These are phyloP conservation scores for Coemansia sp. DNA, from an alignment of 192 early-diverging fungal species.

Conservation along the genomic window DNA sequence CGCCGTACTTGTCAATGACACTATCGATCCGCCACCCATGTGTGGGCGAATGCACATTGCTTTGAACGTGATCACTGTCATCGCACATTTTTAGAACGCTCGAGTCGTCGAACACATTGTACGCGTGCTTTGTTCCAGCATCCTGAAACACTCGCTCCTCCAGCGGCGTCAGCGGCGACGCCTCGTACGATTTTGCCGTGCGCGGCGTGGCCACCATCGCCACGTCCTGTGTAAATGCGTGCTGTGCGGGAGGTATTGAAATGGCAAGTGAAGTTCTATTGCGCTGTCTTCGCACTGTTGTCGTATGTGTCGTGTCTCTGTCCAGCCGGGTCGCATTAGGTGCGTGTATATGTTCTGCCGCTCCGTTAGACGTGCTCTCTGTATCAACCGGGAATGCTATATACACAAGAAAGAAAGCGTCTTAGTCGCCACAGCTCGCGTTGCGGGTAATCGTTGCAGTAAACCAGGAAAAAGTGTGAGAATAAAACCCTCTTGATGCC, in stretches of 20 bases:
- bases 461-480: not conserved
- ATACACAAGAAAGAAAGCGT: not conserved
- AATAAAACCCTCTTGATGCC: not conserved
- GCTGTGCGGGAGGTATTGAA: not conserved
- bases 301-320: not conserved
- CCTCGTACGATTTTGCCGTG: constrained; percentile 23
- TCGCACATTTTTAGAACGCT: constrained; percentile 39
- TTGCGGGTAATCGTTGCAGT: constrained; percentile 5
- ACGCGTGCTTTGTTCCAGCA: not conserved
- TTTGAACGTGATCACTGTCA: constrained; percentile 13
- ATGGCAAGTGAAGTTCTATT: constrained; percentile 9
- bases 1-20: constrained; percentile 42
- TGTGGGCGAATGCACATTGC: not conserved
- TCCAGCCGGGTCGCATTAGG: not conserved
- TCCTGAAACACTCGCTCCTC: constrained; percentile 42
- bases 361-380: not conserved
- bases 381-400: not conserved
- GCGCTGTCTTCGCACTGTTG: not conserved
- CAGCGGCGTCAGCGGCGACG: constrained; percentile 40
- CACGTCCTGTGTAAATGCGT: not conserved
- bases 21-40: constrained; percentile 43
- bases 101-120: constrained; percentile 40
- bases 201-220: constrained; percentile 17
- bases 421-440: no score
- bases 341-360: not conserved